Base-by-base conservation (phyloP, 306 rosid species). In the Malus fusca region DNA sequence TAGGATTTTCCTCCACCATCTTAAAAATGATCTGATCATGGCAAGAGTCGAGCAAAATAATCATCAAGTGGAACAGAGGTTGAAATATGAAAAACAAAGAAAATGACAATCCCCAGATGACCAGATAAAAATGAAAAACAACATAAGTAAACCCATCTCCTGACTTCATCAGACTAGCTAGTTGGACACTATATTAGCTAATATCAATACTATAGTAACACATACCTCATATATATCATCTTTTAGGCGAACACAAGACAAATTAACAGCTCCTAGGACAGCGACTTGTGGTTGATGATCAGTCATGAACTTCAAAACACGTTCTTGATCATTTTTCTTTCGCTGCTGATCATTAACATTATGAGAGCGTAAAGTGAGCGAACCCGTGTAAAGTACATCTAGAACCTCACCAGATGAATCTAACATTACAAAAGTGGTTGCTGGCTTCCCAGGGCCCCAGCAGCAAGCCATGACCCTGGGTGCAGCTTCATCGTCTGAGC, bases 251-350 rank as follows among this genome's bases (percentile, higher is more conserved):
- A 91, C 87, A 77, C 99, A 92, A 37, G 97, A 89, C 82, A 95
- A 83, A 84, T 95, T 92, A 75, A 87, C 96, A 63, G 99, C 99
- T 79, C 99, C 99, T 76, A 95, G 75, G 75, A 92, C 97, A 76
- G 93, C 96, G 60, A 95, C 99, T 82, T 95, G 99, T 8, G 99
- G 99, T 82, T 95, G 99, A 81, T 95, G 99, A 72, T 95, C 99
- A 6, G 97, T 95, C 99, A 95, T 95, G 84, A 95, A 95, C 90
- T 95, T 95, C 83, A 95, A 72, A 43, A 95, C 97, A 23, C 97
- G 91, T 53, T 95, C 97, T 83, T 95, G 97, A 77, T 95, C 96
- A 76, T 86, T 89, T 82, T 92, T 95, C 89, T 90, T 95, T 62
- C 97, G 89, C 77, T 90, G 97, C 82, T 95, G 99, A 77, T 92